Percentiles rank a stretch among this genome's conserved stretches.
Evolutionary conservation across 148 eudicot species (phyloP).

Genomic region (Fagopyrum esculentum): DNA sequence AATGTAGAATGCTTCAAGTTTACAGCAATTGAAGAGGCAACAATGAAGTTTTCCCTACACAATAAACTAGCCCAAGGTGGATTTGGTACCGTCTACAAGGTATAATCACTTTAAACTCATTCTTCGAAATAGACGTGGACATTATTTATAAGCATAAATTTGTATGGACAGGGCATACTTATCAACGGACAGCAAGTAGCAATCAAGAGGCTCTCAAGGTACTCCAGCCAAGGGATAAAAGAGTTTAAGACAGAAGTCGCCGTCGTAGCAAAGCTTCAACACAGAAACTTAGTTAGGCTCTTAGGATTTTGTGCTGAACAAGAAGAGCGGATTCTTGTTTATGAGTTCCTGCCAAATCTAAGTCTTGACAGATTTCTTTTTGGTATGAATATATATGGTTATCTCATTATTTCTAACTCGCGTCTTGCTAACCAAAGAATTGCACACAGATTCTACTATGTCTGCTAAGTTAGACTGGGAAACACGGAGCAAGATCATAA

Average conservation of each 20-base stretch:
- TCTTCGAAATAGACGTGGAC: too few species aligned
- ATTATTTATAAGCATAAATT: background rate
- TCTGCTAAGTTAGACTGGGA: background rate
- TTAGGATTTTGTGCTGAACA: conserved; percentile 44
- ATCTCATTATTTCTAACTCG: background rate
- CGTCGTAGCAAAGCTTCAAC: conserved; percentile 45
- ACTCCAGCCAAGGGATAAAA: conserved; percentile 40
- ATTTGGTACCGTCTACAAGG: background rate
- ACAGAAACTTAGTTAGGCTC: conserved; percentile 45
- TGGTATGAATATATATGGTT: conserved; percentile 17
- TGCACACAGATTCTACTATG: background rate
- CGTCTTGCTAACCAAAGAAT: background rate
- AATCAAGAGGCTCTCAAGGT: conserved; percentile 39
- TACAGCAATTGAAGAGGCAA: background rate
- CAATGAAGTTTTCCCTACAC: background rate
- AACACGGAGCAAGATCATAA: background rate
- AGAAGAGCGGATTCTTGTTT: conserved; percentile 37
- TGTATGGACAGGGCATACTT: conserved; percentile 21
- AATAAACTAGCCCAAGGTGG: background rate
- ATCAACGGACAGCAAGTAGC: conserved; percentile 31
- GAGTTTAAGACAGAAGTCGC: conserved; percentile 48
- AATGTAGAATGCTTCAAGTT: background rate
- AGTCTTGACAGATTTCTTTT: conserved; percentile 39
- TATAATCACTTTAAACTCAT: background rate
- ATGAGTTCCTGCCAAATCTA: conserved; percentile 42